These are phyloP conservation scores for Ustilago cynodontis DNA, from an alignment of 1,284 basidiomycete genomes.

Conservation along the genomic window DNA sequence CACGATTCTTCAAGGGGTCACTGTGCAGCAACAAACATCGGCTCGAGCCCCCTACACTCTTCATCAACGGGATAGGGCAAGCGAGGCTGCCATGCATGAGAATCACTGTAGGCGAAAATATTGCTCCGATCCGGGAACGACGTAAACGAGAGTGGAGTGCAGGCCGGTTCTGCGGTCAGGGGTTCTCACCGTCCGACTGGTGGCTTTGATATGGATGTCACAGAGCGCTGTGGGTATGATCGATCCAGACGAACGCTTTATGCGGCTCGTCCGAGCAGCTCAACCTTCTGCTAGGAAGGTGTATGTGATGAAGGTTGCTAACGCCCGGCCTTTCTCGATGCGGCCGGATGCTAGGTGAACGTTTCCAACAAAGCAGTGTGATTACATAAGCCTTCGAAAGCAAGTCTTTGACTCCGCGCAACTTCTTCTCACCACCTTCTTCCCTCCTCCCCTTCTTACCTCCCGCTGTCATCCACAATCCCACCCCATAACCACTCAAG, in stretches of 20 bases:
- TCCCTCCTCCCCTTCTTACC: background rate
- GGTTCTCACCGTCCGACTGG: background rate
- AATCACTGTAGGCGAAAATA: background rate
- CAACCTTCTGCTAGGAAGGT: background rate
- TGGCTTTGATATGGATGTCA: background rate
- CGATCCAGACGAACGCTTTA: background rate
- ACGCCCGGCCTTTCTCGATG: too few species aligned
- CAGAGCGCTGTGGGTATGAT: background rate
- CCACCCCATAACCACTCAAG: background rate
- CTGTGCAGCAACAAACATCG: constrained; percentile 20
- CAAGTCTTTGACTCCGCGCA: background rate
- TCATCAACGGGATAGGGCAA: too few species aligned
- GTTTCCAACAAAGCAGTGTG: too few species aligned
- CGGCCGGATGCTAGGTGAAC: too few species aligned
- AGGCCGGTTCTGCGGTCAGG: constrained; percentile 17
- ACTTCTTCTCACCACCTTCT: background rate
- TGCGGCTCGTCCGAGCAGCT: background rate
- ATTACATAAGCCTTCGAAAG: constrained; percentile 8
- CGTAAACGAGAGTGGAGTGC: background rate
- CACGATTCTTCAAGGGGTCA: constrained; percentile 8
- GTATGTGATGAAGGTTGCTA: too few species aligned
- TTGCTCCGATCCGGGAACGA: constrained; percentile 1
- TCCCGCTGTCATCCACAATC: background rate
- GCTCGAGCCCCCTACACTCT: too few species aligned
- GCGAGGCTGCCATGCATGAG: too few species aligned